phyloP scores from a whole-genome alignment of 2,329 filamentous ascomycete genomes.

The Aspergillus versicolor region DNA sequence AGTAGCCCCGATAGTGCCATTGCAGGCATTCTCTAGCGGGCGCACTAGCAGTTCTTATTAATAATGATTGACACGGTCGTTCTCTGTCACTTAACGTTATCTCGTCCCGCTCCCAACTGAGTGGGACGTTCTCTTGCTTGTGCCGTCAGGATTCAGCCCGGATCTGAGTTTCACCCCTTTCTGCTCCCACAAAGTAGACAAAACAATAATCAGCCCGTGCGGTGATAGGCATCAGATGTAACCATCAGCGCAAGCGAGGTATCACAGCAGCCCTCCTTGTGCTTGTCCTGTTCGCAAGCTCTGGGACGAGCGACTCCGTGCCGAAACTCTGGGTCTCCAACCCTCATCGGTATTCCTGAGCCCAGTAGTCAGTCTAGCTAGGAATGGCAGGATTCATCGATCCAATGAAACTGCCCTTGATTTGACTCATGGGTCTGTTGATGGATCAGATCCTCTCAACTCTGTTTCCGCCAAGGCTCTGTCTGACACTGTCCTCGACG shows the following conservation, averaged over 20 bases:
- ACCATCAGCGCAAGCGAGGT: conserved; percentile 8
- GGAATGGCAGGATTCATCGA: conserved; percentile 1
- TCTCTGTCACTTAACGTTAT: neutral
- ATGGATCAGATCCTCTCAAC: neutral
- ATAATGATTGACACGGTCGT: conserved; percentile 1
- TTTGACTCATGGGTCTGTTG: neutral
- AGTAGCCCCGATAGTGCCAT: neutral
- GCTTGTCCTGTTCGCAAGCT: neutral
- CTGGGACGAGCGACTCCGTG: neutral
- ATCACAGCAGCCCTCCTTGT: conserved; percentile 1
- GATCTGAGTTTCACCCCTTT: conserved; percentile 7
- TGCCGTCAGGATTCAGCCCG: neutral
- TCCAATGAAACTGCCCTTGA: neutral
- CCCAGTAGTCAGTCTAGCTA: neutral
- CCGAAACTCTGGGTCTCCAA: conserved; percentile 8
- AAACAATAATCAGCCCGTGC: neutral
- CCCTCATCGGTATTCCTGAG: neutral
- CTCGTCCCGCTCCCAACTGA: neutral
- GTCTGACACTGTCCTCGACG: neutral
- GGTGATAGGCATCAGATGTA: neutral
- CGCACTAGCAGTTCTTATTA: neutral
- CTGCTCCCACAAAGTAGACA: neutral
- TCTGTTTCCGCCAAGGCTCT: neutral
- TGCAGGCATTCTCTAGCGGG: neutral
- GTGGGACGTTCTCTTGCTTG: neutral